Conservation (phyloP, 2,329 filamentous ascomycete species). For the Aotearoamyces nothofagi region DNA sequence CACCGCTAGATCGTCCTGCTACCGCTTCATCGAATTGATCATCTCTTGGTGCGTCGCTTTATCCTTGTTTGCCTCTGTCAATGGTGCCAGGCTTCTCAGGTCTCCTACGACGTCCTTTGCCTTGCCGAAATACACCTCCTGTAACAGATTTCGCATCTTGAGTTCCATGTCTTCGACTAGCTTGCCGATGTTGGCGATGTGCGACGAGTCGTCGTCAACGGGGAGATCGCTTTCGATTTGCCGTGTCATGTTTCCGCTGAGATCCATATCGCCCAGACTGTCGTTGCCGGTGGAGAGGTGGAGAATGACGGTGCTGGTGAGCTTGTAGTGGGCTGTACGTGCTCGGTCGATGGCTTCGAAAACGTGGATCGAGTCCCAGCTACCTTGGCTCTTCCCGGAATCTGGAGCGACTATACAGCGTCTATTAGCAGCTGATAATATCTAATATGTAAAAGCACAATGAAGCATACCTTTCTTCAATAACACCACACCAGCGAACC, state of each 20-base stretch:
- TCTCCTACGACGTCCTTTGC: conserved; percentile 97
- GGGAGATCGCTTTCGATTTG: conserved; percentile 87
- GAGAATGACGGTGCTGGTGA: conserved; percentile 92
- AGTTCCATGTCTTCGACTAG: conserved; percentile 99
- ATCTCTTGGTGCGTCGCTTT: conserved; percentile 78
- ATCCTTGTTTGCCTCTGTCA: conserved; percentile 76
- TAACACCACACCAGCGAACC: conserved; percentile 89
- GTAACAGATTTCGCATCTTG: conserved; percentile 95
- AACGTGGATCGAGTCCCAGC: conserved; percentile 98
- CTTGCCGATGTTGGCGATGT: conserved; percentile 88
- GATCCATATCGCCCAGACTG: conserved; percentile 69
- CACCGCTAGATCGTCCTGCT: conserved; percentile 1
- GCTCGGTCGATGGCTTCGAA: conserved; percentile 92
- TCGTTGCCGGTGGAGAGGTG: conserved; percentile 58
- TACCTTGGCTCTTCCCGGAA: conserved; percentile 53
- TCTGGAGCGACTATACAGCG: conserved; percentile 43
- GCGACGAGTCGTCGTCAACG: conserved; percentile 78
- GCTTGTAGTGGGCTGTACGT: conserved; percentile 88
- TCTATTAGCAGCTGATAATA: no score
- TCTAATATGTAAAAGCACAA: conserved; percentile 1
- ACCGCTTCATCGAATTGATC: conserved; percentile 43
- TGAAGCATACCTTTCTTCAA: conserved; percentile 69
- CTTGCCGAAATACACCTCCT: conserved; percentile 99
- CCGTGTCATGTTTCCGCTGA: conserved; percentile 94
- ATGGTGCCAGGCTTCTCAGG: conserved; percentile 67